Base-by-base conservation (phyloP, 2,329 filamentous ascomycete species). In the Podosphaera fusca region DNA sequence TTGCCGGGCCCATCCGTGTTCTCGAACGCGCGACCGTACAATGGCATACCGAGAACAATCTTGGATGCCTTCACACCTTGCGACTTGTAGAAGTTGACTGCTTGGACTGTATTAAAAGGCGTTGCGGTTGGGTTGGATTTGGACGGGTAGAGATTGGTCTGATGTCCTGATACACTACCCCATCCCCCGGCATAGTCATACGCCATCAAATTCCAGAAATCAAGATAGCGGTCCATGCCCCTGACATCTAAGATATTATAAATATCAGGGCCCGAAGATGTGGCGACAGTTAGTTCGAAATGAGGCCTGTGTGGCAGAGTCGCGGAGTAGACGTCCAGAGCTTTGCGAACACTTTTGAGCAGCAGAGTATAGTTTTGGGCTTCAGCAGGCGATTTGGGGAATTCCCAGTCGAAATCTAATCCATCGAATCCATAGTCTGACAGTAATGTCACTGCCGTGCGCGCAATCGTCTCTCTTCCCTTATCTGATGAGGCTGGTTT, bases 121-220 rank as follows among this genome's bases (percentile, higher is more conserved):
- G 90, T 95, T 56, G 75, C 74, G 0, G 69, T 62, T 0, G 85
- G 78, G 64, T 80, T 77, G 5, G 70, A 64, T 1, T 62, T 62
- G 31, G 76, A 82, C 0, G 75, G 75, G 64, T 77, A 84, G 42
- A 95, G 67, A 67, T 95, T 95, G 4, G 89, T 79, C 67, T 88
- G 82, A 70, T 96, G 88, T 3, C 83, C 87, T 0, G 85, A 74
- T 1, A 64, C 64, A 2, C 70, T 63, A 64, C 89, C 85, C 87
- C 88, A 95, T 2, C 80, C 83, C 0, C 90, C 90, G 4, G 87
- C 81, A 67, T 78, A 94, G 70, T 94, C 87, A 69, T 94, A 94
- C 1, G 85, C 84, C 87, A 94, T 94, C 47, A 88, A 69, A 67
- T 85, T 85, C 82, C 82, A 85, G 67, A 85, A 85, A 69, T 85